Evolutionary conservation across 1,284 basidiomycete genomes (phyloP).

Genomic region (Singerocomus rubriflavus): DNA sequence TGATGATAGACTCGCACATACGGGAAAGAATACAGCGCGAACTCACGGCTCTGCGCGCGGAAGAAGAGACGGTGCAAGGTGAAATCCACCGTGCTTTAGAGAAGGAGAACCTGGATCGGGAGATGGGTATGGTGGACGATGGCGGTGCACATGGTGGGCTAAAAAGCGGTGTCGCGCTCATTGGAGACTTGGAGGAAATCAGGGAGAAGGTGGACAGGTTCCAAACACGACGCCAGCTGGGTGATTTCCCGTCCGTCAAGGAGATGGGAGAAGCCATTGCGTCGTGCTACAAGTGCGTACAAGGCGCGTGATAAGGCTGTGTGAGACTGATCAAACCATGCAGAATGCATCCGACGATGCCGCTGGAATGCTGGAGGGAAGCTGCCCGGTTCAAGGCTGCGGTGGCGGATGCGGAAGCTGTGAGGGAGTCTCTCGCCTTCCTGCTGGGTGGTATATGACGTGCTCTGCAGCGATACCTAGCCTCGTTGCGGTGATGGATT

Average conservation of each 20-base stretch:
- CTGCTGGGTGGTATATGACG: slow-evolving; percentile 4
- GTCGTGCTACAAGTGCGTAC: slow-evolving; percentile 65
- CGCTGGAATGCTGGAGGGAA: slow-evolving; percentile 77
- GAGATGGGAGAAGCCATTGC: slow-evolving; percentile 58
- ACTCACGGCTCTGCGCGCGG: slow-evolving; percentile 55
- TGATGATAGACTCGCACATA: slow-evolving; percentile 66
- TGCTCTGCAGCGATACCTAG: slow-evolving; percentile 25
- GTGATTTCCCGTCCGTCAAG: slow-evolving; percentile 56
- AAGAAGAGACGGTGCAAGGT: slow-evolving; percentile 61
- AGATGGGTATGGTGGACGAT: slow-evolving; percentile 42
- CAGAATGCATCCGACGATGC: slow-evolving; percentile 56
- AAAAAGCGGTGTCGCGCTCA: slow-evolving; percentile 57
- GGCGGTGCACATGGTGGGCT: slow-evolving; percentile 41
- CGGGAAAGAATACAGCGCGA: slow-evolving; percentile 65
- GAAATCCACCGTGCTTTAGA: slow-evolving; percentile 72
- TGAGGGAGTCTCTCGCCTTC: slow-evolving; percentile 24
- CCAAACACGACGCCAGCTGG: slow-evolving; percentile 54
- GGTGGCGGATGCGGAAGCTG: slow-evolving; percentile 66
- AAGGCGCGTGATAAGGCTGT: not conserved
- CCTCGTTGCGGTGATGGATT: slow-evolving; percentile 26
- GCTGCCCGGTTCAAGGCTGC: slow-evolving; percentile 71
- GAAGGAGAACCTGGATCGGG: slow-evolving; percentile 77
- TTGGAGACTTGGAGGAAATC: slow-evolving; percentile 73
- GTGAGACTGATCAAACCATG: slow-evolving; percentile 6
- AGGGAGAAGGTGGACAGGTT: slow-evolving; percentile 71